phyloP scores from a whole-genome alignment of 148 eudicot genomes.

The Nepenthes gracilis region DNA sequence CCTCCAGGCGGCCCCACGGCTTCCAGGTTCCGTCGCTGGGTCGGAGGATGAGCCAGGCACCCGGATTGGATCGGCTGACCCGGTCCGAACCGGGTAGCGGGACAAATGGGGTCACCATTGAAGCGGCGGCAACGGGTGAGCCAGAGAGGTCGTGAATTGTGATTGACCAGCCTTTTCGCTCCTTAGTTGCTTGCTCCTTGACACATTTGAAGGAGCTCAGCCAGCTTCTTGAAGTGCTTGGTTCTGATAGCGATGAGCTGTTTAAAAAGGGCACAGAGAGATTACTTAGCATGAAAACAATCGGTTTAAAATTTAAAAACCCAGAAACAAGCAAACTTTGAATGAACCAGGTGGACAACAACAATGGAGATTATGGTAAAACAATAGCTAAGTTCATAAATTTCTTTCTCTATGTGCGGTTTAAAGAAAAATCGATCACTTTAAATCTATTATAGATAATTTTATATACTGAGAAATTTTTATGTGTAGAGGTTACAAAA shows the following conservation, averaged over 20 bases:
- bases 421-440: no score
- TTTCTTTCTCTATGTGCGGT: no score
- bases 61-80: conserved; percentile 79
- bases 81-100: conserved; percentile 64
- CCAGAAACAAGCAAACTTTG: no score
- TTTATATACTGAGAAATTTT: no score
- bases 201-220: conserved; percentile 23
- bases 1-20: conserved; percentile 95
- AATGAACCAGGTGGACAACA: neutral
- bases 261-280: conserved; percentile 2
- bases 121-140: conserved; percentile 77
- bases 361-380: no score
- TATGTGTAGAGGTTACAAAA: no score
- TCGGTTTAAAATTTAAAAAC: no score
- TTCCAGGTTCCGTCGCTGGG: conserved; percentile 83
- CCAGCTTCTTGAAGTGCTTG: conserved; percentile 54
- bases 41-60: conserved; percentile 83
- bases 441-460: no score
- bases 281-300: no score
- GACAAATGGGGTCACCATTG: conserved; percentile 94
- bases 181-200: conserved; percentile 17
- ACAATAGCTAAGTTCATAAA: no score
- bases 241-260: conserved; percentile 56
- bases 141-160: conserved; percentile 91
- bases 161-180: conserved; percentile 91